Evolutionary conservation across 2,329 filamentous ascomycete species (phyloP).

Genomic region (Botryotinia narcissicola): DNA sequence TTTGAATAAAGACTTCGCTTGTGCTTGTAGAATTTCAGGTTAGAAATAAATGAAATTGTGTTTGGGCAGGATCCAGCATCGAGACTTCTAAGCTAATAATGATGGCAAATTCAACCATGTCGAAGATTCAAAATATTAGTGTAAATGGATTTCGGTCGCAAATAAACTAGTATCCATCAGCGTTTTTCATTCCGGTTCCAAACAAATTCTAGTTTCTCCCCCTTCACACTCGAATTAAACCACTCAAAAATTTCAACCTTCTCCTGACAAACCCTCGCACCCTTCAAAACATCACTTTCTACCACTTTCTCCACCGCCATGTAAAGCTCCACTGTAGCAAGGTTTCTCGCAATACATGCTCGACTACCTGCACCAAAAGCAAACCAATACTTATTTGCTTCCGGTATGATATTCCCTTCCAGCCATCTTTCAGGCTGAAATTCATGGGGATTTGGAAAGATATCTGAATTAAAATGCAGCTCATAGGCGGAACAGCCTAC

Average conservation of each 20-base stretch:
- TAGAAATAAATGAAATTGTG: not conserved
- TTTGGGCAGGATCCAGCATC: not conserved
- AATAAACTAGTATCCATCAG: too few species aligned
- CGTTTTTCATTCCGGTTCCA: slow-evolving; percentile 21
- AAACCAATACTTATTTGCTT: slow-evolving; percentile 46
- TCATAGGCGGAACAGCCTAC: slow-evolving; percentile 47
- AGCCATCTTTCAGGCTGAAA: slow-evolving; percentile 52
- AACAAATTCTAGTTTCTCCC: slow-evolving; percentile 46
- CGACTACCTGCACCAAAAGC: slow-evolving; percentile 50
- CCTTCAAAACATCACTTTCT: slow-evolving; percentile 44
- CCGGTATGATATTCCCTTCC: slow-evolving; percentile 36
- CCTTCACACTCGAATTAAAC: slow-evolving; percentile 54
- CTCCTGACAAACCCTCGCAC: slow-evolving; percentile 43
- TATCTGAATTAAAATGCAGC: slow-evolving; percentile 46
- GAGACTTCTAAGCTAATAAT: not conserved
- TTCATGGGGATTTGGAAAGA: slow-evolving; percentile 44
- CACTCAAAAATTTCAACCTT: slow-evolving; percentile 52
- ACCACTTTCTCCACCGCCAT: slow-evolving; percentile 45
- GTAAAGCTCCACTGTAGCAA: slow-evolving; percentile 47
- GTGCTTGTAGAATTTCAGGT: not conserved
- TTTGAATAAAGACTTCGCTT: not conserved
- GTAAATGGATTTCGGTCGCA: not conserved
- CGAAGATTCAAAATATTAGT: not conserved
- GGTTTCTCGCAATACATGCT: slow-evolving; percentile 50
- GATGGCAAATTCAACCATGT: not conserved